These are phyloP conservation scores for Escallonia herrerae DNA, from an alignment of 129 eudicot species.

Conservation along the genomic window DNA sequence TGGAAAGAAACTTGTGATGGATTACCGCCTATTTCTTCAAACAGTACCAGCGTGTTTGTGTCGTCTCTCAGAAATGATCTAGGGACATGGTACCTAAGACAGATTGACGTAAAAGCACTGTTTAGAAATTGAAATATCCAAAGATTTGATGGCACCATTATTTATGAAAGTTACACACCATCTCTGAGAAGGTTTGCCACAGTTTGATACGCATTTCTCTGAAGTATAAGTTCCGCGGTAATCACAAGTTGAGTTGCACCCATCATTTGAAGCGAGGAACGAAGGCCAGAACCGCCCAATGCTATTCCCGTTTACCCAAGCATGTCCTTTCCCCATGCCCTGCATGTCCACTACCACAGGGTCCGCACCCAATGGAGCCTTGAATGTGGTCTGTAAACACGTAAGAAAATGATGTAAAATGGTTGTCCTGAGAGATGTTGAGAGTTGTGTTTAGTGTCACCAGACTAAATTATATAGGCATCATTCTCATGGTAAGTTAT, in stretches of 20 bases:
- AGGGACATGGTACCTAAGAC: conserved; percentile 61
- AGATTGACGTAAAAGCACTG: too few species aligned
- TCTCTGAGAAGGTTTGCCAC: conserved; percentile 59
- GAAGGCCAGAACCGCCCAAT: conserved; percentile 73
- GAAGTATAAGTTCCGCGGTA: conserved; percentile 42
- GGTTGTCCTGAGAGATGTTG: too few species aligned
- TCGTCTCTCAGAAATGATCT: conserved; percentile 33
- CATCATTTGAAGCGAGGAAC: conserved; percentile 24
- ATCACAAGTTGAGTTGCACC: conserved; percentile 48
- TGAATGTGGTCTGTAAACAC: conserved; percentile 62
- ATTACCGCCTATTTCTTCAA: conserved; percentile 66
- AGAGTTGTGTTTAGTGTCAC: too few species aligned
- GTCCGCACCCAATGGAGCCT: conserved; percentile 53
- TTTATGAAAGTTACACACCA: conserved; percentile 28
- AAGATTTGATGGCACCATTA: neutral
- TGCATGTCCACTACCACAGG: conserved; percentile 45
- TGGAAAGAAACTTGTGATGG: conserved; percentile 40
- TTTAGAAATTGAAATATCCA: neutral
- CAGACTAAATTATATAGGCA: neutral
- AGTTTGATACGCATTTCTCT: conserved; percentile 30
- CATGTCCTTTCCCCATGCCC: conserved; percentile 61
- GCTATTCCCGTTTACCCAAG: conserved; percentile 62
- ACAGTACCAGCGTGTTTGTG: conserved; percentile 45
- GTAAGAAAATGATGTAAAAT: too few species aligned
- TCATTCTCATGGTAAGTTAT: too few species aligned